Base-by-base conservation (phyloP, 202 grass and related monocot species). In the Carex sylvatica region DNA sequence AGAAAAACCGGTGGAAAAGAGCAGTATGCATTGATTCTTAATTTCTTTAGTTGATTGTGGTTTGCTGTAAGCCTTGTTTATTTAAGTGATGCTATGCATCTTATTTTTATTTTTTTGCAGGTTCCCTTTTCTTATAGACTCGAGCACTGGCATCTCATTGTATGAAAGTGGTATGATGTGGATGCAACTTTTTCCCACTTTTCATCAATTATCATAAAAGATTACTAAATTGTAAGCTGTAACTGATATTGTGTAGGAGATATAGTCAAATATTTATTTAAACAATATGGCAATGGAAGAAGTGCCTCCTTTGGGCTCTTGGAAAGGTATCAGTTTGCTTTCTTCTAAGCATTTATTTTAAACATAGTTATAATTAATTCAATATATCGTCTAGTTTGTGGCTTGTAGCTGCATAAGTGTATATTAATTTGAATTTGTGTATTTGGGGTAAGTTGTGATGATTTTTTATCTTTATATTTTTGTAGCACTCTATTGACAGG, bases 51-150 rank as follows among this genome's bases (percentile, higher is more conserved):
- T 85, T 38, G 84, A 64, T 83, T 18, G 46, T 69, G 26, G 36
- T 46, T 12, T 44, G 56, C 64, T 33, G 63, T 72, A 59, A 75
- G 35, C 55, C 49, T 35, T 46, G 3, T 71, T 83, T 59, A 22
- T 16, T 67, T 51, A 5, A 63, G 65, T 77, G 6, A 18, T 71
- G 35, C 31, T 56, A 74, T 82, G 60, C 38, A 19, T 83, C 3
- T 54, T 60, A 83, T 62, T 80, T 19, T 80, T 62, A n/a, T 80
- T 16, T 80, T 19, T 65, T 65, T 87, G 22, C 76, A 95, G 95
- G 86, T 98, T 98, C 80, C 95, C 95, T 61, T 92, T 98, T 84
- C 92, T 98, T 87, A 80, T 95, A 64, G 92, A 98, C 84, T 79
- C 84, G n/a, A 89, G 77, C 59, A 85, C 87, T 84, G 95, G 95